Evolutionary conservation across 2,329 filamentous ascomycete species (phyloP).

Genomic region (Westerdykella ornata): DNA sequence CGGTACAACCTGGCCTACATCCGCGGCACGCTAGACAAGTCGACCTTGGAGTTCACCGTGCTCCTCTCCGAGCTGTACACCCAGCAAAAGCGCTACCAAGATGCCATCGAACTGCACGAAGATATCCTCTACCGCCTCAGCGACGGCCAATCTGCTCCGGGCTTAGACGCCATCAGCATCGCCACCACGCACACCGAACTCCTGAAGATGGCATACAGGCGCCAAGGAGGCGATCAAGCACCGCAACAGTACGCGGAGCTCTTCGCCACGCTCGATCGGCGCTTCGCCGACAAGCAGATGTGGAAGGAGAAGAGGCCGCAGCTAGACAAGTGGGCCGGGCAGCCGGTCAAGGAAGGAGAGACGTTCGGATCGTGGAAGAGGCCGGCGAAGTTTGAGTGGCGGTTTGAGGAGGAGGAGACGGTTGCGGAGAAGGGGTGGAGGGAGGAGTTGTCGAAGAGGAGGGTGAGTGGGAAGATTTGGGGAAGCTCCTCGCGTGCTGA

Average conservation of each 20-base stretch:
- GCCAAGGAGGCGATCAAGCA: constrained; percentile 15
- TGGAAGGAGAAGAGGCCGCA: constrained; percentile 14
- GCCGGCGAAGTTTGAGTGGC: constrained; percentile 14
- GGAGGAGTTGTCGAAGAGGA: constrained; percentile 15
- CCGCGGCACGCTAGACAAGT: constrained; percentile 13
- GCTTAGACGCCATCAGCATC: constrained; percentile 7
- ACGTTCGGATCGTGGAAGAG: constrained; percentile 13
- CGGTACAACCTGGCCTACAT: constrained; percentile 19
- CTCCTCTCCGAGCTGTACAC: constrained; percentile 19
- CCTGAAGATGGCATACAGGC: constrained; percentile 14
- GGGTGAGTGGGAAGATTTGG: constrained; percentile 13
- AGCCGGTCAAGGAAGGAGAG: constrained; percentile 12
- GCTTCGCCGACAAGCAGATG: constrained; percentile 10
- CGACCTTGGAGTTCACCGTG: constrained; percentile 15
- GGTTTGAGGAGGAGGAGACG: constrained; percentile 14
- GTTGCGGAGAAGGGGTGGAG: constrained; percentile 9
- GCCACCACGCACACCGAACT: constrained; percentile 14
- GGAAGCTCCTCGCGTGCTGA: not conserved
- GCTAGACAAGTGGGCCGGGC: constrained; percentile 15
- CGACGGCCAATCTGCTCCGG: constrained; percentile 12
- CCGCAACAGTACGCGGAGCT: constrained; percentile 13
- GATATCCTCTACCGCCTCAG: constrained; percentile 15
- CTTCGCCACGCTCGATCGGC: constrained; percentile 12
- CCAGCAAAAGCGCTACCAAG: constrained; percentile 13
- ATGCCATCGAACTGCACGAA: constrained; percentile 20